Percentiles rank a stretch among this genome's conserved stretches.
These are phyloP conservation scores for Phylloboletellus chloephorus DNA, from an alignment of 1,284 basidiomycete genomes.

Conservation along the genomic window DNA sequence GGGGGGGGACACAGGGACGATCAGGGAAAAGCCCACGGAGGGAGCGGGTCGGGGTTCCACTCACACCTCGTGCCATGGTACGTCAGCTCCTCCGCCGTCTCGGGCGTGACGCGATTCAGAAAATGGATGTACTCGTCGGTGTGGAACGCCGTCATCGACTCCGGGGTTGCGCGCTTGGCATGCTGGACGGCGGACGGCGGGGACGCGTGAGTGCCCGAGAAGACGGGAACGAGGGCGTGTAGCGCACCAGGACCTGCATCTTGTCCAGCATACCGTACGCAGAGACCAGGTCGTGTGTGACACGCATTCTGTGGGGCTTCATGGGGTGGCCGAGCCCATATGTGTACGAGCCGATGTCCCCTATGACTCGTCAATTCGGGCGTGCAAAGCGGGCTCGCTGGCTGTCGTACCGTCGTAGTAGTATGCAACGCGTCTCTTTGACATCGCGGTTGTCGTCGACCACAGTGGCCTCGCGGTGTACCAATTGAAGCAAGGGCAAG, in stretches of 20 bases:
- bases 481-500: slow-evolving; percentile 5
- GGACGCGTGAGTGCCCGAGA: background rate
- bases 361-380: slow-evolving; percentile 34
- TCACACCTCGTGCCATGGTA: slow-evolving; percentile 78
- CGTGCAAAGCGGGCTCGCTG: background rate
- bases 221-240: background rate
- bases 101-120: slow-evolving; percentile 81
- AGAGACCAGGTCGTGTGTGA: slow-evolving; percentile 88
- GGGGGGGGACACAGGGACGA: no score
- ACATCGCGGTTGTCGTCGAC: no score
- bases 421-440: slow-evolving; percentile 54
- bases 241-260: slow-evolving; percentile 83
- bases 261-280: slow-evolving; percentile 87
- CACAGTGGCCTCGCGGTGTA: no score
- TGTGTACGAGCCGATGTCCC: slow-evolving; percentile 76
- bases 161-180: slow-evolving; percentile 75
- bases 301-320: slow-evolving; percentile 92
- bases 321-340: slow-evolving; percentile 89
- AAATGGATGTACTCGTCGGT: slow-evolving; percentile 98
- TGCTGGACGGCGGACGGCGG: slow-evolving; percentile 43
- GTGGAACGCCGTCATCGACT: slow-evolving; percentile 90
- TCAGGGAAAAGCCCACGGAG: slow-evolving; percentile 7
- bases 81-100: slow-evolving; percentile 80
- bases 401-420: slow-evolving; percentile 51
- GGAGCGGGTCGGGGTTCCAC: slow-evolving; percentile 32